A percentile compares a stretch with the other conserved stretches of the same genome.
These are phyloP conservation scores for Pythium dissotocum DNA, from an alignment of 352 stramenopile genomes.

Conservation along the genomic window DNA sequence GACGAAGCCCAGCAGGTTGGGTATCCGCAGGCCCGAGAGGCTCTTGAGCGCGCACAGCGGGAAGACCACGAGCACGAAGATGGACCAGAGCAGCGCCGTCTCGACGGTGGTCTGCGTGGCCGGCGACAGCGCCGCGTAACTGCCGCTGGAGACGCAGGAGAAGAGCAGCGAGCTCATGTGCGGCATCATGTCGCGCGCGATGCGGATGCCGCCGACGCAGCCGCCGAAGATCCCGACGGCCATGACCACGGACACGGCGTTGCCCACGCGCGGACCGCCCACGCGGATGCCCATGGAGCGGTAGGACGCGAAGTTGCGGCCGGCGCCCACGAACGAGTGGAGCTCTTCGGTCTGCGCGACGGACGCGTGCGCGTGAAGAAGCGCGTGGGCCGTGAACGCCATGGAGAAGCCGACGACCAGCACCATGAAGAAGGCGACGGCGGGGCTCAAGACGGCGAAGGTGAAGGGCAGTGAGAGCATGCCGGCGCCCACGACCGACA, in stretches of 20 bases:
- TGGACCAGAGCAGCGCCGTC: conserved; percentile 19
- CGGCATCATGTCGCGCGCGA: conserved; percentile 29
- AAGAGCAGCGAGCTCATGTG: conserved; percentile 13
- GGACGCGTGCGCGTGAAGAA: conserved; percentile 27
- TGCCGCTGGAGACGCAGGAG: background rate
- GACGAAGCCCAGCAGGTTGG: conserved; percentile 31
- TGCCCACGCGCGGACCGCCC: conserved; percentile 14
- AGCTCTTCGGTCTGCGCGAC: conserved; percentile 10
- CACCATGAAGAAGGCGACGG: conserved; percentile 15
- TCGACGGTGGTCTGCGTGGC: background rate
- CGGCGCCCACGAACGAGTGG: conserved; percentile 6
- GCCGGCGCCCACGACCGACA: conserved; percentile 32
- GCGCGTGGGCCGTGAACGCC: conserved; percentile 25
- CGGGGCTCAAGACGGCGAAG: conserved; percentile 18
- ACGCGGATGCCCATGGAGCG: conserved; percentile 25
- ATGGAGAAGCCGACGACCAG: conserved; percentile 26
- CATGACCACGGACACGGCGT: conserved; percentile 30
- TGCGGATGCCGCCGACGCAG: conserved; percentile 34
- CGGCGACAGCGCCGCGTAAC: conserved; percentile 1
- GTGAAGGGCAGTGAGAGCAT: conserved; percentile 35
- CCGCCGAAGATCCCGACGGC: conserved; percentile 32
- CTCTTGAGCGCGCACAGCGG: conserved; percentile 30
- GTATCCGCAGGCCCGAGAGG: conserved; percentile 26
- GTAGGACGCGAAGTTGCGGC: conserved; percentile 19
- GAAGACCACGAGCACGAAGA: conserved; percentile 27